Percentiles rank a stretch among this genome's conserved stretches.
These are phyloP conservation scores for Didymella keratinophila DNA, from an alignment of 2,329 filamentous ascomycete genomes.

Conservation along the genomic window DNA sequence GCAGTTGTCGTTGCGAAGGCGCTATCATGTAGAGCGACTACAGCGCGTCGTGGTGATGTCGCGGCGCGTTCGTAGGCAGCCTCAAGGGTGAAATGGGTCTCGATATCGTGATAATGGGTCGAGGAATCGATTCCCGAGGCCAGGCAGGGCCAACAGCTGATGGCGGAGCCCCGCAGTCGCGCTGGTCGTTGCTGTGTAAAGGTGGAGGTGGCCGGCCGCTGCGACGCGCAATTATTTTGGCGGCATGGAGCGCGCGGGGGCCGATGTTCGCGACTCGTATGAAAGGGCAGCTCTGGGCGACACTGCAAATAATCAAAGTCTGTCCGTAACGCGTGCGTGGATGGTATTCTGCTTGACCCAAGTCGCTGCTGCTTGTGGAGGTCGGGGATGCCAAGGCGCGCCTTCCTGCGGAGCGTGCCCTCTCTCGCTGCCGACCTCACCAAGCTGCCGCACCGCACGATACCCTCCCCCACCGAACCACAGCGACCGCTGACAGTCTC, in stretches of 20 bases:
- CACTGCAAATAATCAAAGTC: constrained; percentile 41
- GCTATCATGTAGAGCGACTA: constrained; percentile 37
- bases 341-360: constrained; percentile 38
- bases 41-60: constrained; percentile 39
- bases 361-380: constrained; percentile 39
- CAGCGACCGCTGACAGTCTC: constrained; percentile 34
- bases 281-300: constrained; percentile 43
- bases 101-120: background rate
- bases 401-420: constrained; percentile 15
- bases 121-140: background rate
- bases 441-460: constrained; percentile 13
- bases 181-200: constrained; percentile 36
- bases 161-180: constrained; percentile 30
- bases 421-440: constrained; percentile 22
- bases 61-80: constrained; percentile 34
- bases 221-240: constrained; percentile 37
- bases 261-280: constrained; percentile 45
- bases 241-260: constrained; percentile 23
- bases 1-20: constrained; percentile 30
- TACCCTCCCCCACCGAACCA: constrained; percentile 31
- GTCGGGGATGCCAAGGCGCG: constrained; percentile 24
- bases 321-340: constrained; percentile 39
- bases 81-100: background rate
- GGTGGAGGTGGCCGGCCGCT: constrained; percentile 31
- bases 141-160: constrained; percentile 2